Evolutionary conservation across 805 yeast genomes (phyloP).

Genomic region (Kuraishia piskuri): DNA sequence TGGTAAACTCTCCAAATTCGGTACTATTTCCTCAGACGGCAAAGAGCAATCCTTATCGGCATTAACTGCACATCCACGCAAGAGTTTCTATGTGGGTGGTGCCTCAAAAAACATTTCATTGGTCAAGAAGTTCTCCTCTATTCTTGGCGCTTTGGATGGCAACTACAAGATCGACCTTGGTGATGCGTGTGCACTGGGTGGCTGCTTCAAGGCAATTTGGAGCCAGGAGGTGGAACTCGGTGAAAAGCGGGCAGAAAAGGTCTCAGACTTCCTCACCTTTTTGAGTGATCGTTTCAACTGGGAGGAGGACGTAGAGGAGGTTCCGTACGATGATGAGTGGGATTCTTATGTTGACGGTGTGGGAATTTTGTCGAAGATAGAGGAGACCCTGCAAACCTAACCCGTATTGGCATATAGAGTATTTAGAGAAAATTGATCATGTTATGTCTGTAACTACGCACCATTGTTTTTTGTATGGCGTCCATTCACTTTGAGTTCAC

Average conservation of each 20-base stretch:
- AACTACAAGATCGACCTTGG: slow-evolving; percentile 67
- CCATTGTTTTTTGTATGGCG: background rate
- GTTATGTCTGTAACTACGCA: background rate
- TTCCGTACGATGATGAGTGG: slow-evolving; percentile 36
- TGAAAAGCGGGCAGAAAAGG: slow-evolving; percentile 10
- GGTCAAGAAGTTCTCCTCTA: slow-evolving; percentile 57
- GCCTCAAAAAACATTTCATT: slow-evolving; percentile 68
- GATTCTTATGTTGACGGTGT: slow-evolving; percentile 41
- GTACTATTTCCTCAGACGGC: slow-evolving; percentile 41
- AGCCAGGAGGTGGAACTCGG: slow-evolving; percentile 30
- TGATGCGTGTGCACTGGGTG: slow-evolving; percentile 90
- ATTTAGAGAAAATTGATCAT: background rate
- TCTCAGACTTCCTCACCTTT: slow-evolving; percentile 33
- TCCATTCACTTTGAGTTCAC: background rate
- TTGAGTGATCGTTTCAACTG: slow-evolving; percentile 38
- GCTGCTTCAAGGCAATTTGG: slow-evolving; percentile 83
- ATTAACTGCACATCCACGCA: slow-evolving; percentile 49
- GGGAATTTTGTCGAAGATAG: slow-evolving; percentile 41
- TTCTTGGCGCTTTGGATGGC: slow-evolving; percentile 59
- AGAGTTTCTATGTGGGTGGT: slow-evolving; percentile 81
- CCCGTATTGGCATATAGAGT: background rate
- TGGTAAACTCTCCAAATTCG: slow-evolving; percentile 23
- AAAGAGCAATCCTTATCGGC: slow-evolving; percentile 33
- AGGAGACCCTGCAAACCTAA: slow-evolving; percentile 12
- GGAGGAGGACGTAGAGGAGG: slow-evolving; percentile 34